Evolutionary conservation across 2,329 filamentous ascomycete genomes (phyloP).

Genomic region (Epichloe sibirici): DNA sequence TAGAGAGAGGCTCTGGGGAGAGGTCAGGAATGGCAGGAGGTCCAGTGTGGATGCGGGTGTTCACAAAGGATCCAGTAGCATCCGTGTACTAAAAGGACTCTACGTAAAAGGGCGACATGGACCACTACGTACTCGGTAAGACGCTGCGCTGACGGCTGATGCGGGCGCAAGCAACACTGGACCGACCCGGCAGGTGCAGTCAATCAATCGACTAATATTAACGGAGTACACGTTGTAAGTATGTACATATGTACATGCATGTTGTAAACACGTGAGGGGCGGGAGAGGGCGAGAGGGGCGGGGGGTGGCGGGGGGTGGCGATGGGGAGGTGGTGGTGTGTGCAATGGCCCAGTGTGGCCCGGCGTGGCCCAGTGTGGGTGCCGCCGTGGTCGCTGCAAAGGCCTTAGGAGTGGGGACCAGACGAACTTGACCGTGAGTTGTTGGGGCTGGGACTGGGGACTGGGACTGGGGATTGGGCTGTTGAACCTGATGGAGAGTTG

Average conservation of each 20-base stretch:
- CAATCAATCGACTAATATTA: too few species aligned
- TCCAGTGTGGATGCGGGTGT: constrained; percentile 5
- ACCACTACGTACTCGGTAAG: too few species aligned
- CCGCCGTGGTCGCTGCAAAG: neutral
- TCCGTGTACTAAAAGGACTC: neutral
- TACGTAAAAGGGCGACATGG: neutral
- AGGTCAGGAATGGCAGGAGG: neutral
- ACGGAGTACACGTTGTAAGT: too few species aligned
- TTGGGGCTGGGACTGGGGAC: too few species aligned
- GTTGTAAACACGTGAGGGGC: neutral
- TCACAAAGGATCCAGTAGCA: neutral
- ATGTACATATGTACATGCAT: too few species aligned
- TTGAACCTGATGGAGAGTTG: too few species aligned
- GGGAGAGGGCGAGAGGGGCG: neutral
- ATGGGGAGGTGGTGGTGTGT: neutral
- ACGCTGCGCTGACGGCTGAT: too few species aligned
- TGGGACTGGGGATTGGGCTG: too few species aligned
- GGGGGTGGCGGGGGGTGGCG: neutral
- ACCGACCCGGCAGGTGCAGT: neutral
- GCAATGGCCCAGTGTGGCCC: neutral
- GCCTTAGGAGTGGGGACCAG: too few species aligned
- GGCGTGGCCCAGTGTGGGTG: neutral
- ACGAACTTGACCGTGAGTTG: too few species aligned
- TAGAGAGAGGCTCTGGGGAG: neutral
- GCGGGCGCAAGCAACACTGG: neutral